Percentiles rank a stretch among this genome's conserved stretches.
These are phyloP conservation scores for Citrus australasica DNA, from an alignment of 345 rosid genomes.

Conservation along the genomic window DNA sequence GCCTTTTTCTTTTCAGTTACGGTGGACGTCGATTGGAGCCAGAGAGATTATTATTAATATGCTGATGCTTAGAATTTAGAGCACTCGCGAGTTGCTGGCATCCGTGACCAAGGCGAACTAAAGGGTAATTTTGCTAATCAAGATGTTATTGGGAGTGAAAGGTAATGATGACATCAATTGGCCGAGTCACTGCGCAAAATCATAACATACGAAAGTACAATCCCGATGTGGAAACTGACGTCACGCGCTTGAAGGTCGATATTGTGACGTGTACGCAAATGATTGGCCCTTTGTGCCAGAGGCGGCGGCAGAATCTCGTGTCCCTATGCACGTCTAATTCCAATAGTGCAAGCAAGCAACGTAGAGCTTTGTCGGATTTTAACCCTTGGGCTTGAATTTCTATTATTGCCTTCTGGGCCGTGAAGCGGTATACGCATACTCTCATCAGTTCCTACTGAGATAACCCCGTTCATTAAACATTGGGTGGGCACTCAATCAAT, in stretches of 20 bases:
- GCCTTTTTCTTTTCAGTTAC: neutral
- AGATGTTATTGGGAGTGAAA: neutral
- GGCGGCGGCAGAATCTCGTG: neutral
- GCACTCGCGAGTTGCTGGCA: too few species aligned
- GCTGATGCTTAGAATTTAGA: too few species aligned
- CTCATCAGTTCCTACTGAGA: neutral
- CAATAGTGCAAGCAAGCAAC: too few species aligned
- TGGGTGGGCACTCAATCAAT: neutral
- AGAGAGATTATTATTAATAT: neutral
- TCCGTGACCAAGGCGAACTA: neutral
- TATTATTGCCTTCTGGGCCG: neutral
- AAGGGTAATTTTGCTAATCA: neutral
- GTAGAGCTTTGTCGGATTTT: neutral
- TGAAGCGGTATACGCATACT: too few species aligned
- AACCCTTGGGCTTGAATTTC: neutral
- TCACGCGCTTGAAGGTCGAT: neutral
- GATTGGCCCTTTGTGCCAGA: neutral
- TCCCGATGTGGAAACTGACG: neutral
- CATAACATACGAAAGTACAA: neutral
- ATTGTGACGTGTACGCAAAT: neutral
- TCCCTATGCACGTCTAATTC: neutral
- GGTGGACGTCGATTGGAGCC: neutral
- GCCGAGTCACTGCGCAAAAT: neutral
- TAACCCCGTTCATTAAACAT: neutral
- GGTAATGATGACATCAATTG: neutral